Conservation (phyloP, 345 rosid genomes). For the Eucalyptus urophylla region DNA sequence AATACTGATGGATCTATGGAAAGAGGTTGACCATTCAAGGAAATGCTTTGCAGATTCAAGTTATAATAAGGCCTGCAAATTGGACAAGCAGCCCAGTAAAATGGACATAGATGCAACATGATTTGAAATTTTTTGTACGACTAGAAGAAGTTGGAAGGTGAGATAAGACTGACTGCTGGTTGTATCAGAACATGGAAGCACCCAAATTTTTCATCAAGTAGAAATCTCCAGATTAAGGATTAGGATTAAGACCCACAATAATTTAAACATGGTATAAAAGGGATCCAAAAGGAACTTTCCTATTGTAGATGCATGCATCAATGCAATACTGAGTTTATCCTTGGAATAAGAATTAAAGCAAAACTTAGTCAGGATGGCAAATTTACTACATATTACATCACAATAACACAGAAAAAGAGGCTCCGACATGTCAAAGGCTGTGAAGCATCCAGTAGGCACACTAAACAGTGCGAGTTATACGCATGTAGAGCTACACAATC, state of each 20-base stretch:
- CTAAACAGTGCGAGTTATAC: neutral
- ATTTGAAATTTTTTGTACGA: neutral
- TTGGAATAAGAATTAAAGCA: neutral
- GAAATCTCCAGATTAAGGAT: neutral
- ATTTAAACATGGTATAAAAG: neutral
- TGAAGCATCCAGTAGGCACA: neutral
- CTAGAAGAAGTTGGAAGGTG: neutral
- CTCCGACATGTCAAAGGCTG: neutral
- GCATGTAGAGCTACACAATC: neutral
- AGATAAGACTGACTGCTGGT: neutral
- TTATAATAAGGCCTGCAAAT: slow-evolving; percentile 93
- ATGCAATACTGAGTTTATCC: neutral
- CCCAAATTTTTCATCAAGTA: neutral
- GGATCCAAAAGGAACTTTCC: neutral
- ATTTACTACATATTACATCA: neutral
- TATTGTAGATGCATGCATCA: neutral
- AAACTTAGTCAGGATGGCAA: neutral
- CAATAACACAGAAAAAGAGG: neutral
- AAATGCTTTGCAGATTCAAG: slow-evolving; percentile 77
- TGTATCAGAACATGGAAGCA: neutral
- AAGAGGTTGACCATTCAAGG: slow-evolving; percentile 61
- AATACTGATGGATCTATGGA: slow-evolving; percentile 71
- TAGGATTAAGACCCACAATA: neutral
- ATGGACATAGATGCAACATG: slow-evolving; percentile 2
- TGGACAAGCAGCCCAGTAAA: neutral